Evolutionary conservation across 2,329 filamentous ascomycete species (phyloP), one percentile per base, ranked within the genome.

Genomic region (Trichoderma asperellum): DNA sequence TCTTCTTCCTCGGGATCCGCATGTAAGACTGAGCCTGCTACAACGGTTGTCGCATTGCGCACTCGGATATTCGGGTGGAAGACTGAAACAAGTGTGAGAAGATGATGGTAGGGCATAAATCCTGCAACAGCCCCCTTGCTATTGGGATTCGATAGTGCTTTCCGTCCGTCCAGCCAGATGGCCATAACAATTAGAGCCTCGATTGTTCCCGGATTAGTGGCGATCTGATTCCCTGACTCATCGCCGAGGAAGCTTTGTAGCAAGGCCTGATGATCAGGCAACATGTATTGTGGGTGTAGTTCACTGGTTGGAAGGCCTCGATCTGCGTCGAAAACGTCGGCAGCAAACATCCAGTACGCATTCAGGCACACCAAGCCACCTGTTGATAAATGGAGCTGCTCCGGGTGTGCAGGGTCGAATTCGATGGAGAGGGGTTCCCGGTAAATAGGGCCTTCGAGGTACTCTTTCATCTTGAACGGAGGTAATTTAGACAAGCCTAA

Each of bases 281-380:
- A 89, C 71, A 90, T 83, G 74, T 83, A 76, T 69, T 90, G 67
- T 8, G 89, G 88, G 73, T 91, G 89, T 70, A 90, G 83, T 73
- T 84, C 76, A 69, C 89, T 82, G 5, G 84, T 80, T 2, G 88
- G 88, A 53, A 79, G 77, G 14, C 84, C 81, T 62, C 85, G 83
- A 72, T 87, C 82, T 6, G 88, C 84, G 56, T 86, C 83, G 73
- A 91, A 91, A 5, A 91, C 79, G 21, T 88, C 83, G 0, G 86
- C 83, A 0, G 89, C 87, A 73, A 91, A 89, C 53, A 90, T 81
- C 80, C 86, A 88, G 76, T 89, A 90, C 8, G 87, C 85, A 18
- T 88, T 79, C 43, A 91, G 80, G 71, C 87, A 88, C 14, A 89
- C 78, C 29, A 86, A 81, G 4, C 89, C 89, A 5, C 85, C 84